phyloP scores from a whole-genome alignment of 352 stramenopile species.

The Globisporangium paroecandrum region DNA sequence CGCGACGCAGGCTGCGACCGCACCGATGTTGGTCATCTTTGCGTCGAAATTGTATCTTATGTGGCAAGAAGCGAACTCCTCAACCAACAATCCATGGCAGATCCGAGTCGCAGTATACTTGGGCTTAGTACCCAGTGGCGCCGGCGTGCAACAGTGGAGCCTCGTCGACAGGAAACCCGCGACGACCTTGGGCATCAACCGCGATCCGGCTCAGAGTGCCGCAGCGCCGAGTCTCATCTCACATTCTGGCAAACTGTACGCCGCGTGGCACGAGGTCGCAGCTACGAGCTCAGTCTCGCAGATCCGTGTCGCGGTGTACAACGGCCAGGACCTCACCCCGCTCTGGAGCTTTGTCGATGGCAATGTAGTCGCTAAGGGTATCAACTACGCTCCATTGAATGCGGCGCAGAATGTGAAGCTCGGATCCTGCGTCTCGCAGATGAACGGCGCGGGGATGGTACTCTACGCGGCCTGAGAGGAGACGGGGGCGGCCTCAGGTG shows the following conservation, averaged over 20 bases:
- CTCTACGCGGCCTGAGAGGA: conserved; percentile 64
- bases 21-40: conserved; percentile 26
- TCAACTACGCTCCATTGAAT: conserved; percentile 41
- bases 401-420: conserved; percentile 36
- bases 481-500: conserved; percentile 21
- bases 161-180: conserved; percentile 31
- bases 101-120: conserved; percentile 44
- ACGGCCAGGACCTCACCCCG: conserved; percentile 33
- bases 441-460: conserved; percentile 9
- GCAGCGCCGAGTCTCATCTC: conserved; percentile 24
- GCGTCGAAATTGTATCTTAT: conserved; percentile 37
- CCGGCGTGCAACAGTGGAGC: conserved; percentile 29
- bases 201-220: conserved; percentile 31
- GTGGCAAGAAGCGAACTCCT: conserved; percentile 44
- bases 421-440: conserved; percentile 31
- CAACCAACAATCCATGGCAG: conserved; percentile 33
- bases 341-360: conserved; percentile 60
- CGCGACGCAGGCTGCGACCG: conserved; percentile 29
- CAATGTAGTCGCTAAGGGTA: conserved; percentile 28
- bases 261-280: conserved; percentile 49
- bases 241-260: conserved; percentile 47
- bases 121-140: conserved; percentile 18
- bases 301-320: conserved; percentile 58
- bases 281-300: conserved; percentile 21
- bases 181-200: conserved; percentile 43